Percentiles rank a stretch among this genome's conserved stretches.
phyloP scores from a whole-genome alignment of 2,329 filamentous ascomycete genomes.

The Malbranchea zuffiana region DNA sequence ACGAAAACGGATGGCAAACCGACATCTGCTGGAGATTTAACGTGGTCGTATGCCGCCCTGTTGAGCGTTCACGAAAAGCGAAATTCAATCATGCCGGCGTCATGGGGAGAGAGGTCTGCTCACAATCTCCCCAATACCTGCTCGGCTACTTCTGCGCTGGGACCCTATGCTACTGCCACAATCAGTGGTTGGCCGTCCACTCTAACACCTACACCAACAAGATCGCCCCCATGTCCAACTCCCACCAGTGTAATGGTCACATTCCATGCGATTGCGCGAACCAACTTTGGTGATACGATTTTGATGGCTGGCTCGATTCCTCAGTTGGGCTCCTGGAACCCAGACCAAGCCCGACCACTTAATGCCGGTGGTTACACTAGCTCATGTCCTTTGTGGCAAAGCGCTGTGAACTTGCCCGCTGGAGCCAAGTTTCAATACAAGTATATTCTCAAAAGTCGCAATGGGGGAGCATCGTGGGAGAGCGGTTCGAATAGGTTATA shows the following conservation, averaged over 20 bases:
- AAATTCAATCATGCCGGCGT: constrained; percentile 23
- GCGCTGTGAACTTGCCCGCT: constrained; percentile 43
- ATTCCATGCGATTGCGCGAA: constrained; percentile 50
- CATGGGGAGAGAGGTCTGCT: constrained; percentile 26
- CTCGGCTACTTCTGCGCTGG: constrained; percentile 22
- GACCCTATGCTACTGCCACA: constrained; percentile 26
- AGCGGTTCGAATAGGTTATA: constrained; percentile 41
- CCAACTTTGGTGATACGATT: constrained; percentile 52
- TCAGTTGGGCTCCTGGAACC: constrained; percentile 54
- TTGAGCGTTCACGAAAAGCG: constrained; percentile 29
- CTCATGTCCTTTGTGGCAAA: constrained; percentile 51
- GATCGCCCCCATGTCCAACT: constrained; percentile 9
- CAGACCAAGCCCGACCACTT: constrained; percentile 44
- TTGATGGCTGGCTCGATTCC: constrained; percentile 52
- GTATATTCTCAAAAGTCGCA: constrained; percentile 50
- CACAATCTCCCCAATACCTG: constrained; percentile 25
- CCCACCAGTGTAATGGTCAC: constrained; percentile 46
- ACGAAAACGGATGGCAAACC: constrained; percentile 25
- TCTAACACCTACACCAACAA: constrained; percentile 21
- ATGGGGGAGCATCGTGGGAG: constrained; percentile 54
- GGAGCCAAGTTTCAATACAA: constrained; percentile 55
- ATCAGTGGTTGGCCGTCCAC: constrained; percentile 25
- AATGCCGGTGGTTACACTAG: constrained; percentile 49
- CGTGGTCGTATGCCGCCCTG: constrained; percentile 37
- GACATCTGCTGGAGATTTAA: constrained; percentile 33